These are phyloP conservation scores for Coniferiporia sulphurascens DNA, from an alignment of 1,284 basidiomycete species.

Conservation along the genomic window DNA sequence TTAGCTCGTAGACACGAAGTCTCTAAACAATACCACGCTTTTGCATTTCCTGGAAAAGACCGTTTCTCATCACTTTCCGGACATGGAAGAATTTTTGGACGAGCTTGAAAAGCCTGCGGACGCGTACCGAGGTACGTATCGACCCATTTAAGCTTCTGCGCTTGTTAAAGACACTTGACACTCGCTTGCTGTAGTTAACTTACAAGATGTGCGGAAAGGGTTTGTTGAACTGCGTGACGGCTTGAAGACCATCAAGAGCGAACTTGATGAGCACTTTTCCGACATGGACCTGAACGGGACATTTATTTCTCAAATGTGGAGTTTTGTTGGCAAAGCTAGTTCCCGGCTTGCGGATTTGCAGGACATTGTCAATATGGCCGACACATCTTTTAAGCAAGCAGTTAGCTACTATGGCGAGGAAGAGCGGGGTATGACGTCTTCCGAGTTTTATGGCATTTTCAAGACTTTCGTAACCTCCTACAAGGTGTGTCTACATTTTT, in stretches of 20 bases:
- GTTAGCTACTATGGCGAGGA: conserved; percentile 91
- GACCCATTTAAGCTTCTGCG: background rate
- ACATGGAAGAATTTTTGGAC: conserved; percentile 85
- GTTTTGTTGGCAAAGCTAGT: conserved; percentile 72
- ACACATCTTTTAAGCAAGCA: conserved; percentile 76
- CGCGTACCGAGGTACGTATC: conserved; percentile 77
- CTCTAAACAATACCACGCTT: conserved; percentile 87
- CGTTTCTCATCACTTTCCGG: conserved; percentile 82
- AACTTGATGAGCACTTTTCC: conserved; percentile 75
- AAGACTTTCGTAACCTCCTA: conserved; percentile 93
- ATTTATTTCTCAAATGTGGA: conserved; percentile 88
- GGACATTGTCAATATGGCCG: conserved; percentile 82
- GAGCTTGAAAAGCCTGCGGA: conserved; percentile 89
- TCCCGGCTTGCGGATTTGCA: conserved; percentile 74
- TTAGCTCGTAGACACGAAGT: conserved; percentile 96
- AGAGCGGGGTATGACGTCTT: conserved; percentile 73
- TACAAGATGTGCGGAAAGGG: conserved; percentile 73
- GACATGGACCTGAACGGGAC: conserved; percentile 67
- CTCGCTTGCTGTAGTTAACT: conserved; percentile 48
- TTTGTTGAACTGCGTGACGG: conserved; percentile 74
- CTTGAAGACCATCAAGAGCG: conserved; percentile 69
- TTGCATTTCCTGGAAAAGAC: conserved; percentile 94
- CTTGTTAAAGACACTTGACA: background rate
- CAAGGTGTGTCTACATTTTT: conserved; percentile 45
- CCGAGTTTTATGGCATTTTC: conserved; percentile 93